Evolutionary conservation across 1,284 basidiomycete genomes (phyloP), one percentile per base, ranked within the genome.

Genomic region (Ganoderma meredithae): DNA sequence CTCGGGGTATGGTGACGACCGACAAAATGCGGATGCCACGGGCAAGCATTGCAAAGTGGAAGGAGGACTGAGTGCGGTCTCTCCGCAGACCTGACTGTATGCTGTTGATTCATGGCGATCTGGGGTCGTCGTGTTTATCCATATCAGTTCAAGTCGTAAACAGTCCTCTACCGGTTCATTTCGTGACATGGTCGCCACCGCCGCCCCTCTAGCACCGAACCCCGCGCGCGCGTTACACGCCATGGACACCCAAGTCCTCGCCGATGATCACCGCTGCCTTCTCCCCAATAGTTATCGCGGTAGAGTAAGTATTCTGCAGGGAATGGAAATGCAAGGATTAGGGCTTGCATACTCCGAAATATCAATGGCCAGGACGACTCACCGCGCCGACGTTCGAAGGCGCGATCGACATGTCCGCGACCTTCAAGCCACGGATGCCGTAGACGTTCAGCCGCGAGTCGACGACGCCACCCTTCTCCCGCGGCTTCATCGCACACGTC

Each of bases 401-500:
- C 17, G 66, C 67, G 63, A 88, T 84, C 41, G 86, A 87, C 63
- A 85, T 58, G 68, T 86, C 84, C 80, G 85, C 87, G 31, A 92
- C 82, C 78, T 92, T 92, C 61, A 93, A 78, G 25, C 83, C 81
- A 59, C 79, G 71, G 0, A 88, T 82, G 7, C 90, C 90, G 72
- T 92, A 90, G 1, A 92, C 90, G 73, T 88, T 88, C 58, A 93
- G 76, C 2, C 79, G 81, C 3, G 84, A 69, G 71, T 92, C 88
- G 8, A 92, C 88, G 0, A 91, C 90, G 15, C 90, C 91, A 3
- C 83, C 83, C 62, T 81, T 67, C 17, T 84, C 82, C 31, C 85
- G 82, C 0, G 86, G 81, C 74, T 88, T 90, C 90, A 92, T 92
- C 0, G 87, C 84, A 69, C 90, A 91, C 0, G 90, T 92, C 19